Conservation (phyloP, 164 flowering plant genomes). For the Magnolia sinica region DNA sequence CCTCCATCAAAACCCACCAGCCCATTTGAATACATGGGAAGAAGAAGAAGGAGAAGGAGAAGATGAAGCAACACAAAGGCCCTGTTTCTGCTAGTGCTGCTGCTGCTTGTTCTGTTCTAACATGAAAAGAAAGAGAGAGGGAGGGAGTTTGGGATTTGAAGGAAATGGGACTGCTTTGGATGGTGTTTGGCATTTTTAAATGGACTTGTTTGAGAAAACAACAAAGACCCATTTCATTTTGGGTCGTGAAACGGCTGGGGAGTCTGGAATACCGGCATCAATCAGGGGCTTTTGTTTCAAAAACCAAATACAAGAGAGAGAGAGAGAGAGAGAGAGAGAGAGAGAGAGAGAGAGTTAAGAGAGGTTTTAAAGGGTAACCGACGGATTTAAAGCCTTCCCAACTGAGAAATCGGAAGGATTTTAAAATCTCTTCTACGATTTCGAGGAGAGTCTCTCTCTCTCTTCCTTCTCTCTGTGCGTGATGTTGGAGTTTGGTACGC, state of each 20-base stretch:
- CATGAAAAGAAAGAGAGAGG: not conserved
- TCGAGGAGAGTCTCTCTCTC: conserved; percentile 10
- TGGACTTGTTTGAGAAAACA: not conserved
- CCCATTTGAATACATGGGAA: conserved; percentile 16
- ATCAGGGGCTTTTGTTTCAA: conserved; percentile 6
- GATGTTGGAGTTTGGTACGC: conserved; percentile 3
- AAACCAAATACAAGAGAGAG: not conserved
- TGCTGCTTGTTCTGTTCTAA: not conserved
- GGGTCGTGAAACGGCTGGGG: conserved; percentile 14
- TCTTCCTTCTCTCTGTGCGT: not conserved
- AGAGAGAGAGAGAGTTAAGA: conserved; percentile 10
- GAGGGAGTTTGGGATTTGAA: not conserved
- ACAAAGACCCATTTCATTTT: conserved; percentile 7
- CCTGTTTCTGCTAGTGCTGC: not conserved
- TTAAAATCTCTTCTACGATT: conserved; percentile 14
- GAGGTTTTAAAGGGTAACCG: conserved; percentile 11
- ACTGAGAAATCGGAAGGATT: conserved; percentile 13
- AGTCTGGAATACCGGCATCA: conserved; percentile 23
- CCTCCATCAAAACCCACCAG: conserved; percentile 10
- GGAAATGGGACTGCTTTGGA: not conserved
- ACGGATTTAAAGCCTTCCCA: conserved; percentile 17
- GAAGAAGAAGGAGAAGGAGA: not conserved
- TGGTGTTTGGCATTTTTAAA: not conserved
- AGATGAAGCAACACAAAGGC: not conserved
- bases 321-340: not conserved